phyloP scores from a whole-genome alignment of 192 early-diverging fungal genomes.

The Rhizophlyctis rosea region DNA sequence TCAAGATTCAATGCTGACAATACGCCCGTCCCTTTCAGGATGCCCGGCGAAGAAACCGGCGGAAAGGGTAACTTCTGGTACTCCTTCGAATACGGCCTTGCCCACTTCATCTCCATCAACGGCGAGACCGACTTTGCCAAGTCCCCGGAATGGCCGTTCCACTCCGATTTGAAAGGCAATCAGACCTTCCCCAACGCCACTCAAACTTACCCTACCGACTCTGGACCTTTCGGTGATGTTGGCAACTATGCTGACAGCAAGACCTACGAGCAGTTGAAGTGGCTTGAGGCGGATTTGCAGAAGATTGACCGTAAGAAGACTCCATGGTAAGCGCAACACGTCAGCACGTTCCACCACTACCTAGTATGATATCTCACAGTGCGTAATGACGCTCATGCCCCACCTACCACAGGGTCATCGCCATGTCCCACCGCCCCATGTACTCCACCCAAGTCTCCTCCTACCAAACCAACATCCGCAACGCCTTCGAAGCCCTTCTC shows the following conservation, averaged over 20 bases:
- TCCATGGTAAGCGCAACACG: no score
- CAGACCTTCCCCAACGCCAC: conserved; percentile 7
- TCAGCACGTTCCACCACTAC: no score
- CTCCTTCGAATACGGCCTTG: conserved; percentile 19
- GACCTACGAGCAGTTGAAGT: conserved; percentile 10
- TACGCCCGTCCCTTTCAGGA: conserved; percentile 8
- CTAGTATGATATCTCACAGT: no score
- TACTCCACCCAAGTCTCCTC: not conserved
- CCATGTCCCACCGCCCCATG: conserved; percentile 14
- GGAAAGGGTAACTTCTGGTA: conserved; percentile 19
- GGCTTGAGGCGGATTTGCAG: conserved; percentile 16
- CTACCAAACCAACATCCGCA: not conserved
- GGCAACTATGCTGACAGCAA: not conserved
- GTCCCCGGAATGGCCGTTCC: no score
- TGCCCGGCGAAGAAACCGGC: conserved; percentile 8
- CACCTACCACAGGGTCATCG: no score
- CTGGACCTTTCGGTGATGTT: not conserved
- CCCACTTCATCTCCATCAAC: conserved; percentile 16
- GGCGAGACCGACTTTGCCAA: conserved; percentile 22
- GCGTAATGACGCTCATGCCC: no score
- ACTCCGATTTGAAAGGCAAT: no score
- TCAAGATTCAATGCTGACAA: not conserved
- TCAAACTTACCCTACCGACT: not conserved
- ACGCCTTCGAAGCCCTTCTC: conserved; percentile 2
- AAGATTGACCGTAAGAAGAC: conserved; percentile 18